Evolutionary conservation across 768 basidiomycete species (phyloP).

Genomic region (Kwoniella bestiolae): DNA sequence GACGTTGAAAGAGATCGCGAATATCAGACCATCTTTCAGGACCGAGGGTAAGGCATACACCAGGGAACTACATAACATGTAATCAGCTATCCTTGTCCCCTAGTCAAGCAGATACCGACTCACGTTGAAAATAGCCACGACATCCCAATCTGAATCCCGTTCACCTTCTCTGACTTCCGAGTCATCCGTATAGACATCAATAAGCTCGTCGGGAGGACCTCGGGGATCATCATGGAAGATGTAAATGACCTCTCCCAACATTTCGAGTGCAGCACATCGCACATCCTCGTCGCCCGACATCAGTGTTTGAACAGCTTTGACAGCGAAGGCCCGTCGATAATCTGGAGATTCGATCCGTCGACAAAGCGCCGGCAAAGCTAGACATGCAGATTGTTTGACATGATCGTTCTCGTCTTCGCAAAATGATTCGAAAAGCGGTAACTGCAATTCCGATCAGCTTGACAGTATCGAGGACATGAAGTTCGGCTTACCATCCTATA

Average conservation of each 20-base stretch:
- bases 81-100: background rate
- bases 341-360: slow-evolving; percentile 65
- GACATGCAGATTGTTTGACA: slow-evolving; percentile 84
- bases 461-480: slow-evolving; percentile 7
- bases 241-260: slow-evolving; percentile 85
- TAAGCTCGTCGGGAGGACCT: slow-evolving; percentile 72
- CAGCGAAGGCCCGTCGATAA: slow-evolving; percentile 68
- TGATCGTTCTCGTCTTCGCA: slow-evolving; percentile 73
- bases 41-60: slow-evolving; percentile 82
- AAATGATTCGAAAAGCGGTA: slow-evolving; percentile 76
- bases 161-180: slow-evolving; percentile 22
- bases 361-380: slow-evolving; percentile 80
- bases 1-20: slow-evolving; percentile 68
- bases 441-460: slow-evolving; percentile 60
- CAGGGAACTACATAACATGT: slow-evolving; percentile 70
- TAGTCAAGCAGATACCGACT: slow-evolving; percentile 21
- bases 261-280: slow-evolving; percentile 78
- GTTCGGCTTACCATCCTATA: slow-evolving; percentile 63
- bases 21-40: slow-evolving; percentile 72
- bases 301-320: slow-evolving; percentile 69
- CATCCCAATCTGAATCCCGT: slow-evolving; percentile 49
- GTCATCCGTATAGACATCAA: slow-evolving; percentile 74
- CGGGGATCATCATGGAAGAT: slow-evolving; percentile 69
- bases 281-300: slow-evolving; percentile 60
- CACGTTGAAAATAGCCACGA: slow-evolving; percentile 57